Conservation (phyloP, 2,329 filamentous ascomycete genomes). For the Trichoderma endophyticum region DNA sequence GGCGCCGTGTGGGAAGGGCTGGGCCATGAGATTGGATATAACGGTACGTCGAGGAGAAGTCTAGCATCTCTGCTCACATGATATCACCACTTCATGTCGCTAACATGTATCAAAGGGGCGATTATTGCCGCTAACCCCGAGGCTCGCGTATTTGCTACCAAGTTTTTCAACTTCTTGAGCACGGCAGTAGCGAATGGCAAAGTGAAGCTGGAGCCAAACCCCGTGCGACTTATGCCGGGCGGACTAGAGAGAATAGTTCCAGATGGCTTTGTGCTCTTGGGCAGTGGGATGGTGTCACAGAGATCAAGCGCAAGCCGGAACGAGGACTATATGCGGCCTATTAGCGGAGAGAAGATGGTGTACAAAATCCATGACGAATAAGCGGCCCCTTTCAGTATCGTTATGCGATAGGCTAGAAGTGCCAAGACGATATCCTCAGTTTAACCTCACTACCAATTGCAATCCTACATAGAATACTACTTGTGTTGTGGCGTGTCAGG, state of each 20-base stretch:
- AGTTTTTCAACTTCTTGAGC: conserved; percentile 37
- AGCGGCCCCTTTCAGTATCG: neutral
- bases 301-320: conserved; percentile 20
- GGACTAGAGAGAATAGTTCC: conserved; percentile 27
- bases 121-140: conserved; percentile 22
- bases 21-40: conserved; percentile 39
- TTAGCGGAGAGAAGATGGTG: conserved; percentile 41
- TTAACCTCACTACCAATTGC: neutral
- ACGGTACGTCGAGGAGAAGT: conserved; percentile 24
- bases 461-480: neutral
- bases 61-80: neutral
- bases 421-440: neutral
- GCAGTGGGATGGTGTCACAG: conserved; percentile 23
- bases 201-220: conserved; percentile 29
- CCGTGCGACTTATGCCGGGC: conserved; percentile 32
- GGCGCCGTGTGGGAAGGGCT: conserved; percentile 43
- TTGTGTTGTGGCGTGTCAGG: neutral
- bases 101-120: neutral
- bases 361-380: conserved; percentile 21
- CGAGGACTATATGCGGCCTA: conserved; percentile 36
- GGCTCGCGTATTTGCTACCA: conserved; percentile 31
- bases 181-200: conserved; percentile 11
- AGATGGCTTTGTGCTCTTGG: conserved; percentile 31
- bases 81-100: neutral
- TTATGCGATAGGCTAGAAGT: neutral